Evolutionary conservation across 768 basidiomycete genomes (phyloP).

Genomic region (Lepiota brunneoincarnata): DNA sequence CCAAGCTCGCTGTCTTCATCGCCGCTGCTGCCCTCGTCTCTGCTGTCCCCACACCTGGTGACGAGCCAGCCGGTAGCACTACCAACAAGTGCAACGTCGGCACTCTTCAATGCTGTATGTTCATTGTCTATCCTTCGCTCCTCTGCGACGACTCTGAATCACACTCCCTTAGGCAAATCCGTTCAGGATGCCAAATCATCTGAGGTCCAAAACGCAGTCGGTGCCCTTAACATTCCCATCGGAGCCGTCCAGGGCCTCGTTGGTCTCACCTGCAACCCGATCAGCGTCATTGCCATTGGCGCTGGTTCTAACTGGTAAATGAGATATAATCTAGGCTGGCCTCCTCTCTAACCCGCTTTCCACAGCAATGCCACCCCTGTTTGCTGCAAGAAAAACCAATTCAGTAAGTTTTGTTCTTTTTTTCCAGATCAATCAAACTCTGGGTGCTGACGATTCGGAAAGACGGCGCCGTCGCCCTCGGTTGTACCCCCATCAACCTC

Average conservation of each 20-base stretch:
- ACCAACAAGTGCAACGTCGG: background rate
- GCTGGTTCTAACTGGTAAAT: conserved; percentile 16
- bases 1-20: background rate
- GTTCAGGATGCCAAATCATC: background rate
- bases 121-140: too few species aligned
- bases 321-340: background rate
- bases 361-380: conserved; percentile 14
- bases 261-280: conserved; percentile 18
- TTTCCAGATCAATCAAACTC: background rate
- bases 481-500: conserved; percentile 19
- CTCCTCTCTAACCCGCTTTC: background rate
- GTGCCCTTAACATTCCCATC: background rate
- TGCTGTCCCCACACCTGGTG: too few species aligned
- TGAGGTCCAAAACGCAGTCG: background rate
- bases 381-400: conserved; percentile 21
- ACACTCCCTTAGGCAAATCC: background rate
- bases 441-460: background rate
- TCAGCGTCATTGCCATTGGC: conserved; percentile 18
- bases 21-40: background rate
- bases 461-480: conserved; percentile 17
- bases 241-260: conserved; percentile 8
- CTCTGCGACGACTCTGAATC: background rate
- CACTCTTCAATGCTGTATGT: background rate
- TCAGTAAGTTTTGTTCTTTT: conserved; percentile 15
- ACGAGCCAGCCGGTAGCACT: too few species aligned